phyloP scores from a whole-genome alignment of 768 basidiomycete genomes.

The Boletus sp. region DNA sequence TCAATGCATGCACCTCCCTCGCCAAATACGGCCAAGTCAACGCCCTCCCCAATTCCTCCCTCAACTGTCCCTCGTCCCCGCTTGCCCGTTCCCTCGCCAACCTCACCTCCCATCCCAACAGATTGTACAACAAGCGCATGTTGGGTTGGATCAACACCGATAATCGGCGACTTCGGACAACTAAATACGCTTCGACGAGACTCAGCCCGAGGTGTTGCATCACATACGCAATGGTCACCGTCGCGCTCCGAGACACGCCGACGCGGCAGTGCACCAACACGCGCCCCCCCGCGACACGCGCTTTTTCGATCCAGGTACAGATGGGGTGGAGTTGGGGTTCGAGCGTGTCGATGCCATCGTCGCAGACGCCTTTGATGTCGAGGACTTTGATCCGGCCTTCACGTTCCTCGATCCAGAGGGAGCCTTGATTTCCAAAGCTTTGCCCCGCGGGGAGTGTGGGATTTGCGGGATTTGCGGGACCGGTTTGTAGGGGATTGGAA shows the following conservation, averaged over 20 bases:
- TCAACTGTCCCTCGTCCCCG: constrained; percentile 46
- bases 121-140: constrained; percentile 91
- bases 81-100: constrained; percentile 75
- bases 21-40: constrained; percentile 84
- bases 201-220: constrained; percentile 88
- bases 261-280: constrained; percentile 97
- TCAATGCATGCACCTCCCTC: constrained; percentile 79
- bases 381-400: constrained; percentile 88
- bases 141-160: constrained; percentile 94
- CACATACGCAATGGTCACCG: constrained; percentile 95
- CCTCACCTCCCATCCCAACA: constrained; percentile 92
- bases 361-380: constrained; percentile 89
- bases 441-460: constrained; percentile 40
- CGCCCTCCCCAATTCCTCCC: constrained; percentile 60
- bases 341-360: constrained; percentile 95
- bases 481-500: neutral
- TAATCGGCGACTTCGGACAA: constrained; percentile 85
- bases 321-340: constrained; percentile 85
- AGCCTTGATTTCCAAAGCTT: constrained; percentile 56
- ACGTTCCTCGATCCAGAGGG: constrained; percentile 82
- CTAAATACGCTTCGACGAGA: constrained; percentile 90
- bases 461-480: constrained; percentile 5
- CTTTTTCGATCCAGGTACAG: constrained; percentile 91
- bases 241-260: constrained; percentile 94
- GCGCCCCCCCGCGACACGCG: constrained; percentile 77